Evolutionary conservation across 208 protist genomes (phyloP).

Genomic region (Naegleria gruberi): DNA sequence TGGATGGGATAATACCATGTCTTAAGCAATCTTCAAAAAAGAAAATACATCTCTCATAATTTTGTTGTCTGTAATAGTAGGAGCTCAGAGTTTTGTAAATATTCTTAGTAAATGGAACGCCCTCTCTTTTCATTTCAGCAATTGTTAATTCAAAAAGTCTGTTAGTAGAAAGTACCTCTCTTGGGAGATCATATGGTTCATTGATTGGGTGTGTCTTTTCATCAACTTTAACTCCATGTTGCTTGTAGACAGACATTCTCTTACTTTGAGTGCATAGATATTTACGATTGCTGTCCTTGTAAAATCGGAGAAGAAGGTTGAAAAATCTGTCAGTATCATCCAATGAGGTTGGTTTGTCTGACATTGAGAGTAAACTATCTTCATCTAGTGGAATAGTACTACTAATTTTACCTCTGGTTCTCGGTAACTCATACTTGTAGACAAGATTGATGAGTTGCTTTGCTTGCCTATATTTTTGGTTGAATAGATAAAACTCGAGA

Average conservation of each 20-base stretch:
- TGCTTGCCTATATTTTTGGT: neutral
- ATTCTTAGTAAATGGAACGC: neutral
- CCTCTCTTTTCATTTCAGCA: neutral
- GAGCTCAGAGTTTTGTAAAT: neutral
- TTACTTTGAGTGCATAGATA: neutral
- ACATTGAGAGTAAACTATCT: neutral
- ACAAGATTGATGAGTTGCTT: neutral
- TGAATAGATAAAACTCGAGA: neutral
- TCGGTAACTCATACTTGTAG: neutral
- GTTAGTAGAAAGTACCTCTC: neutral
- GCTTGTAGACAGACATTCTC: neutral
- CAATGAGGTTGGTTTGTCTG: neutral
- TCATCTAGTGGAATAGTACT: neutral
- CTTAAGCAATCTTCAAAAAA: neutral
- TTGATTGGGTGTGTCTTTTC: too few species aligned
- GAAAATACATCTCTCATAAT: neutral
- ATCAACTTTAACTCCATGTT: too few species aligned
- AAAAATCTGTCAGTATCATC: neutral
- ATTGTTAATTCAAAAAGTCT: neutral
- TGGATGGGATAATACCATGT: neutral
- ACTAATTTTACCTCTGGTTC: too few species aligned
- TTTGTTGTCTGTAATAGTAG: neutral
- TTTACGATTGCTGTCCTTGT: neutral
- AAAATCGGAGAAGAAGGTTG: neutral
- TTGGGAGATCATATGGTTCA: neutral